Evolutionary conservation across 257 asterid species (phyloP), one percentile per base, ranked within the genome.

Genomic region (Echium plantagineum): DNA sequence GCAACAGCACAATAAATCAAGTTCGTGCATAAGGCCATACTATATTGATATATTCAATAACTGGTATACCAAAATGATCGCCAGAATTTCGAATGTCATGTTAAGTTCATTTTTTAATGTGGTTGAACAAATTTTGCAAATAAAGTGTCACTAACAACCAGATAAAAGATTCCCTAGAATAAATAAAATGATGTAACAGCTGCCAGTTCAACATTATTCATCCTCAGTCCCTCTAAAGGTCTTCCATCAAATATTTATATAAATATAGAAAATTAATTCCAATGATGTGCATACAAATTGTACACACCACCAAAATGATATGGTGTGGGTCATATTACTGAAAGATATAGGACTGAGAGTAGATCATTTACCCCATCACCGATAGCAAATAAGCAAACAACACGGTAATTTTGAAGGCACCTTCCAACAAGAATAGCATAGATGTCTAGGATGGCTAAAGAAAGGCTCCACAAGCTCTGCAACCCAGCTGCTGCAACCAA

Each of bases 391-490:
- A 88, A 77, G 61, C 90, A 70, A 70, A 91, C 89, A 57, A 74
- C 71, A 62, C 71, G 74, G 71, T 85, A 78, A 76, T 83, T 91
- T 66, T 91, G 95, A 82, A 91, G 66, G 71, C 86, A 75, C 47
- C 95, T 86, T 62, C 95, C 96, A 59, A 91, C 96, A 65, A 91
- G 91, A 65, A 91, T 85, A 2, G 96, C 97, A 76, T 91, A 86
- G 62, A 77, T 80, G 69, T 91, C 98, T 55, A 77, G 70, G 69
- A 89, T 77, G 55, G 80, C 94, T 57, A 91, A 81, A 17, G 75
- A 79, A 62, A 91, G 88, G 85, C 98, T 91, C 98, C 98, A 91
- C 80, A 82, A 52, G 84, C 90, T 85, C 83, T 91, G 97, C 77
- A 88, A 68, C 62, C 97, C 95, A 67, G 89, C 79, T 65, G 98